Conservation (phyloP, 805 yeast species). For the Kodamaea leandrae region DNA sequence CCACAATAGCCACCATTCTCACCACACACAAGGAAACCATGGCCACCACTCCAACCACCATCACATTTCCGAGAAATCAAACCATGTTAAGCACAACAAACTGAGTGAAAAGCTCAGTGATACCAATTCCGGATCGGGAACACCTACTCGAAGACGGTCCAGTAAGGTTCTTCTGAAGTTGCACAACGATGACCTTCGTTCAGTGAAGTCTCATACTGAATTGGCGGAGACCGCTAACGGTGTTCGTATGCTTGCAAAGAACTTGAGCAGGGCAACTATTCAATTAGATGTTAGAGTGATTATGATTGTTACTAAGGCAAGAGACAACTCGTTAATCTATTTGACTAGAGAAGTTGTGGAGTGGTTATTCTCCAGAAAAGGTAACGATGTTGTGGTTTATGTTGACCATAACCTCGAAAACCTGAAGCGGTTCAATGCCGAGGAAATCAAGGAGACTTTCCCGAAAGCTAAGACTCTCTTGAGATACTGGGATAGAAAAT, state of each 20-base stretch:
- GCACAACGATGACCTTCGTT: slow-evolving; percentile 43
- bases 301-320: slow-evolving; percentile 84
- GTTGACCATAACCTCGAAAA: slow-evolving; percentile 68
- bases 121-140: background rate
- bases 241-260: slow-evolving; percentile 71
- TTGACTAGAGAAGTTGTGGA: slow-evolving; percentile 77
- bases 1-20: background rate
- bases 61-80: too few relatives aligned
- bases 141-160: slow-evolving; percentile 10
- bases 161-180: slow-evolving; percentile 27
- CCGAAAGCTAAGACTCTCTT: slow-evolving; percentile 47
- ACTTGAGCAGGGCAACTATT: slow-evolving; percentile 66
- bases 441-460: slow-evolving; percentile 47
- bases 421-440: slow-evolving; percentile 62
- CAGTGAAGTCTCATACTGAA: slow-evolving; percentile 68
- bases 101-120: background rate
- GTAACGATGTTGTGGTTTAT: slow-evolving; percentile 48
- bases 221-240: slow-evolving; percentile 80
- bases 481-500: slow-evolving; percentile 67
- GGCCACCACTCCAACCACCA: background rate
- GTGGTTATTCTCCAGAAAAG: slow-evolving; percentile 54
- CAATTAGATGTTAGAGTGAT: slow-evolving; percentile 67
- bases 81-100: background rate
- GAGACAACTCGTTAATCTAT: slow-evolving; percentile 74
- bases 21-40: background rate